Percentiles rank a stretch among this genome's conserved stretches.
These are phyloP conservation scores for Penicillium freii DNA, from an alignment of 2,329 filamentous ascomycete genomes.

Conservation along the genomic window DNA sequence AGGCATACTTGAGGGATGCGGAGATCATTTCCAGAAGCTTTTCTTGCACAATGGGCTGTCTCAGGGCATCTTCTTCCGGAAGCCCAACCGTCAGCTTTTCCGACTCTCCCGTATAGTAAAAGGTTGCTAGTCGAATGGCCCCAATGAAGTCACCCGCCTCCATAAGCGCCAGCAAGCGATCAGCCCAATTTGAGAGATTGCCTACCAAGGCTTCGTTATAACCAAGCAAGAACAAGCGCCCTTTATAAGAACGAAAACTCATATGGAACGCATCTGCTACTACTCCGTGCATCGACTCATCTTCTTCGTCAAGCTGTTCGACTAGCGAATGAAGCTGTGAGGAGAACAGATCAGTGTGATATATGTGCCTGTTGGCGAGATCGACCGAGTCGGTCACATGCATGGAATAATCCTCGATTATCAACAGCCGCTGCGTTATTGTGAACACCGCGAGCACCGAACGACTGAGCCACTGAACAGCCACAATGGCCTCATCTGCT, in stretches of 20 bases:
- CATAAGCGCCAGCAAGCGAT: slow-evolving; percentile 89
- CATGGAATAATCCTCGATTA: slow-evolving; percentile 85
- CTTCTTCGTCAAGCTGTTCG: slow-evolving; percentile 83
- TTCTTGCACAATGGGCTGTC: slow-evolving; percentile 80
- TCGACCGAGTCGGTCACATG: slow-evolving; percentile 94
- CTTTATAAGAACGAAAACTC: slow-evolving; percentile 95
- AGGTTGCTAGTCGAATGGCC: slow-evolving; percentile 84
- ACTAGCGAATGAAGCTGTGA: slow-evolving; percentile 79
- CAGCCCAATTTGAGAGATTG: slow-evolving; percentile 93
- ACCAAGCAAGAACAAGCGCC: slow-evolving; percentile 86
- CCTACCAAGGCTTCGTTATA: slow-evolving; percentile 91
- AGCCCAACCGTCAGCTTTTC: slow-evolving; percentile 92
- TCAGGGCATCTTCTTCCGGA: slow-evolving; percentile 72
- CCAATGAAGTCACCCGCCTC: slow-evolving; percentile 94
- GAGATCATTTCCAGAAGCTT: slow-evolving; percentile 91
- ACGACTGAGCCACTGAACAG: slow-evolving; percentile 92
- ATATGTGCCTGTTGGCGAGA: slow-evolving; percentile 85
- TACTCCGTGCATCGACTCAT: slow-evolving; percentile 87
- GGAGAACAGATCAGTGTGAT: slow-evolving; percentile 87
- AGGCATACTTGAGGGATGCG: slow-evolving; percentile 86
- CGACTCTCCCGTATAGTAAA: slow-evolving; percentile 86
- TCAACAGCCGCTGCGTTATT: slow-evolving; percentile 87
- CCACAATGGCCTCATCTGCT: slow-evolving; percentile 91
- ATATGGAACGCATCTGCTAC: slow-evolving; percentile 97
- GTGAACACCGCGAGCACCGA: slow-evolving; percentile 90